Percentiles rank a stretch among this genome's conserved stretches.
Evolutionary conservation across 768 basidiomycete species (phyloP).

Genomic region (Termitomyces sp.): DNA sequence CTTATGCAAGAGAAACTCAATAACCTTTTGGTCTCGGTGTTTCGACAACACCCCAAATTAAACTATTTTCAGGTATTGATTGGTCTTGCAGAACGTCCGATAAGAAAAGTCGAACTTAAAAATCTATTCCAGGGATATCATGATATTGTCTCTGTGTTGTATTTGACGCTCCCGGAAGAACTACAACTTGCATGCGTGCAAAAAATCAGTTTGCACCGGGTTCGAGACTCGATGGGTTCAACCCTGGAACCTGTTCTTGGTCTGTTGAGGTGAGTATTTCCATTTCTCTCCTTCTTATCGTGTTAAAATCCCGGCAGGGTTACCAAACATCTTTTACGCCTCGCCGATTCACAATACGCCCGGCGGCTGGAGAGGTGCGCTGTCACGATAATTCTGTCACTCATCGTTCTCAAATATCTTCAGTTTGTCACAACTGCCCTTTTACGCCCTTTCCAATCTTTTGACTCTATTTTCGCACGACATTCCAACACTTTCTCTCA

Average conservation of each 20-base stretch:
- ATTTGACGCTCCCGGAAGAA: constrained; percentile 65
- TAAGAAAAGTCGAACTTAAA: not conserved
- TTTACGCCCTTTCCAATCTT: constrained; percentile 86
- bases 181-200: constrained; percentile 58
- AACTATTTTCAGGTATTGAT: constrained; percentile 76
- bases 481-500: constrained; percentile 81
- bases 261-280: constrained; percentile 52
- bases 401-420: constrained; percentile 1
- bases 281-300: not conserved
- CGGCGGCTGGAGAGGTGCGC: constrained; percentile 64
- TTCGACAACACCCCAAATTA: constrained; percentile 68
- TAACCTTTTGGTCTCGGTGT: constrained; percentile 67
- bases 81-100: not conserved
- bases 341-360: constrained; percentile 70
- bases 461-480: constrained; percentile 93
- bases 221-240: constrained; percentile 86
- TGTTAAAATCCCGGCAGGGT: constrained; percentile 41
- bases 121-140: constrained; percentile 72
- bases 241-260: constrained; percentile 85
- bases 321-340: constrained; percentile 67
- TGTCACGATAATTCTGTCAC: not conserved
- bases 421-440: constrained; percentile 78
- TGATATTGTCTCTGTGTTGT: constrained; percentile 85
- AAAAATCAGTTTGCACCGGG: constrained; percentile 71
- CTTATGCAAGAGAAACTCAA: constrained; percentile 64